phyloP scores from a whole-genome alignment of 352 stramenopile genomes.

The Pythium biforme region DNA sequence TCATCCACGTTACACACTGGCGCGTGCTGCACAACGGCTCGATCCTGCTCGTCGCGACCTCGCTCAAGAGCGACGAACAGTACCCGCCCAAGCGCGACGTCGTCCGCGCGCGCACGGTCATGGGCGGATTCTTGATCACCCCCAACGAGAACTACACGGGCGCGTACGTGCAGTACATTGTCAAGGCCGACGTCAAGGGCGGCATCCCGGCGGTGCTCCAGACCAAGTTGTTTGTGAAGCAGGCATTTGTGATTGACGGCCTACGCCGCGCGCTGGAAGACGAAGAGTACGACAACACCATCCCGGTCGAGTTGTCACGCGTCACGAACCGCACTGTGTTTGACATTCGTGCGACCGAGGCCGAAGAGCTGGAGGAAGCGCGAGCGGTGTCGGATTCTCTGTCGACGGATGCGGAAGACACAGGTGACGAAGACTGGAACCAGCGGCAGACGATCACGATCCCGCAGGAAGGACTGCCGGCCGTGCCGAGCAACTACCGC shows the following conservation, averaged over 20 bases:
- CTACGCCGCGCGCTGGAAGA: constrained; percentile 57
- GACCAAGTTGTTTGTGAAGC: constrained; percentile 73
- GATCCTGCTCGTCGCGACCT: constrained; percentile 52
- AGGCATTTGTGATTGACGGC: constrained; percentile 63
- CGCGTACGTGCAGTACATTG: constrained; percentile 60
- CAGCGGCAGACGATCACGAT: constrained; percentile 16
- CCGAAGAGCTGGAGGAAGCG: constrained; percentile 26
- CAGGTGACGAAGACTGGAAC: constrained; percentile 40
- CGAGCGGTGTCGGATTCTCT: constrained; percentile 17
- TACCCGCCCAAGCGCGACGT: constrained; percentile 43
- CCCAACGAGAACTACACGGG: constrained; percentile 59
- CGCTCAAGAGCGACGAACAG: constrained; percentile 32
- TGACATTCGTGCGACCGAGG: constrained; percentile 41
- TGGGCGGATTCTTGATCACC: constrained; percentile 64
- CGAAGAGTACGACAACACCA: constrained; percentile 26
- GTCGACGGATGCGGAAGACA: constrained; percentile 32
- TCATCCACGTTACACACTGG: constrained; percentile 74
- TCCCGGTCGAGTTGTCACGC: constrained; percentile 11
- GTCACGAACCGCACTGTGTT: constrained; percentile 57
- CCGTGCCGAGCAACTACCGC: constrained; percentile 48
- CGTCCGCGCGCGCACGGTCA: constrained; percentile 48
- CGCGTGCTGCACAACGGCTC: constrained; percentile 58
- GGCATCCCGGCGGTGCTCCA: constrained; percentile 52
- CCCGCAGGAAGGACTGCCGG: constrained; percentile 42
- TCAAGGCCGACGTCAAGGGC: constrained; percentile 63